Evolutionary conservation across 192 early-diverging fungal species (phyloP).

Genomic region (Pecoramyces ruminantium): DNA sequence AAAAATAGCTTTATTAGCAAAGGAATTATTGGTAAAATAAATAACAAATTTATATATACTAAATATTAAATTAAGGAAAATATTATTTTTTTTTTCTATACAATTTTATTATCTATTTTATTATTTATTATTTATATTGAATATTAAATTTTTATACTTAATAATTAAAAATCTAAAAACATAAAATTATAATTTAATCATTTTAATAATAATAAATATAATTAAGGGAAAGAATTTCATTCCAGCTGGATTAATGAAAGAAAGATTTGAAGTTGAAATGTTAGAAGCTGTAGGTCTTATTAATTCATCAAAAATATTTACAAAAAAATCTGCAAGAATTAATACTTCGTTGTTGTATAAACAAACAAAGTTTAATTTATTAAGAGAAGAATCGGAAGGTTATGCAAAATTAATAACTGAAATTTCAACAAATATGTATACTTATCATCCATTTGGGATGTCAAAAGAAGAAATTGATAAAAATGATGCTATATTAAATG

Average conservation of each 20-base stretch:
- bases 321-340: background rate
- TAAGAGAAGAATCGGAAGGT: conserved; percentile 65
- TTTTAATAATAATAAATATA: no score
- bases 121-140: no score
- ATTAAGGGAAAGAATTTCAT: conserved; percentile 8
- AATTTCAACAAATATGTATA: conserved; percentile 18
- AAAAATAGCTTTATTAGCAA: background rate
- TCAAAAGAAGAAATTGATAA: conserved; percentile 1
- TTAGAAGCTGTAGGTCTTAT: conserved; percentile 30
- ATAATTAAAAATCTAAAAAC: no score
- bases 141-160: no score
- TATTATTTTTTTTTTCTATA: no score
- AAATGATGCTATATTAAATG: conserved; percentile 3
- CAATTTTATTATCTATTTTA: no score
- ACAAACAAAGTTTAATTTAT: conserved; percentile 68
- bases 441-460: conserved; percentile 3
- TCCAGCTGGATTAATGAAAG: conserved; percentile 22
- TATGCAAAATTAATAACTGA: conserved; percentile 56
- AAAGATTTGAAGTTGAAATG: conserved; percentile 32
- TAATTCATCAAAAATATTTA: conserved; percentile 7
- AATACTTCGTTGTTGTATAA: conserved; percentile 23
- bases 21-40: background rate
- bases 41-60: no score
- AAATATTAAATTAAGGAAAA: no score
- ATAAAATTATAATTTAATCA: no score